Base-by-base conservation (phyloP, 108 stramenopile species). In the Skeletonema marinoi region DNA sequence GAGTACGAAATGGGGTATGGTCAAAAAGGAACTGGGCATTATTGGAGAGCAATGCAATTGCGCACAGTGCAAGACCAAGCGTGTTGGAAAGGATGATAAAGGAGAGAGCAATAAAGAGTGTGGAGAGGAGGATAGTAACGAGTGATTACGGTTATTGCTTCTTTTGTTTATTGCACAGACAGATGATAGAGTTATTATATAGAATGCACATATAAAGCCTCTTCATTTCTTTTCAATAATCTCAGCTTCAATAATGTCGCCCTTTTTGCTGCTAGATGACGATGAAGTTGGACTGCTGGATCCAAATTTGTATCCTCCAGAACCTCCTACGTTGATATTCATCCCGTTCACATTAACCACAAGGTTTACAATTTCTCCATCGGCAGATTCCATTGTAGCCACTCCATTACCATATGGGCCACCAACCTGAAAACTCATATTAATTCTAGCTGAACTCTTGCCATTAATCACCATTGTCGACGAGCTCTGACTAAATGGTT, bases 211-310 rank as follows among this genome's bases (percentile, higher is more conserved):
- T 42, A 11, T 42, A 42, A 12, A 19, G 19, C 17, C 3, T 51
- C 50, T 29, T 65, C 38, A 75, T 25, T 89, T 84, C 71, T 92
- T 92, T 36, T 92, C 91, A 51, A 92, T 80, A 17, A 92, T 87
- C 75, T 92, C 91, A 6, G 88, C 91, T 35, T 92, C 91, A 61
- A 92, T 92, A 16, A 92, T 78, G 31, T 88, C 71, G 44, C 83
- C 87, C 68, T 88, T 74, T 35, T 74, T 70, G 50, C 66, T 79
- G 33, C 58, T 64, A 54, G 62, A 63, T 63, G 70, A 29, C 14
- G 32, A 19, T 17, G 50, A 51, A 51, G 12, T 7, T 31, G 54
- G 9, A 42, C 41, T 12, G 12, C 41, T 42, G 41, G 41, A 42
- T 13, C 41, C 41, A 42, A 42, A 42, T 42, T 12, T 13, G 41